Evolutionary conservation across 371 early-diverging fungal genomes (phyloP), one percentile per base, ranked within the genome.

Genomic region (Mortierella sp.): DNA sequence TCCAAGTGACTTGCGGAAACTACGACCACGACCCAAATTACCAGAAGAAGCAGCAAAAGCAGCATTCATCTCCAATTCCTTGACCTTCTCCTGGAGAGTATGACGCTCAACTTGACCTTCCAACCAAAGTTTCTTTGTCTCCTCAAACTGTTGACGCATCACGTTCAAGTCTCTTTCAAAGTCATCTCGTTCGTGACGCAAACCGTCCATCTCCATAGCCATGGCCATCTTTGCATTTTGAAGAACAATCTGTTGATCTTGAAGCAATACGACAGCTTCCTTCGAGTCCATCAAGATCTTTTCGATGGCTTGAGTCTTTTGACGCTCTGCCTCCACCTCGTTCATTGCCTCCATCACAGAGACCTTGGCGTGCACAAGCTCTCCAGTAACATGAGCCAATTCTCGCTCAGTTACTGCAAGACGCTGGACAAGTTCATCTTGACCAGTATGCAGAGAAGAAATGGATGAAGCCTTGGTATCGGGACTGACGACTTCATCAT

Each of bases 51-150:
- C 81, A 7, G 72, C 64, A 55, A 71, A 72, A 2, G 75, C 72
- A 1, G 81, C 81, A 32, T 74, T 73, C 80, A 79, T 69, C 66
- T 81, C 75, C 47, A 75, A 35, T 55, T 81, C 81, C 72, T 81
- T 75, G 69, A 81, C 71, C 69, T 75, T 75, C 55, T 81, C 81
- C 32, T 75, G 61, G 10, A 81, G 61, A 2, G 61, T 37, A 32
- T 81, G 81, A 28, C 75, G 75, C 64, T 81, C 75, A 2, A 81
- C 72, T 51, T 75, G 72, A 23, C 75, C 72, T 51, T 81, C 75
- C 53, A 75, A 58, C 75, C 75, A 81, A 1, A 81, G 63, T 0
- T 47, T 45, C 72, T 75, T 81, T 13, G 75, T 81, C 64, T 81
- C 72, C 55, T 81, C 81, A 63, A 81, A 74, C 63, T 81, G 81